Evolutionary conservation across 371 early-diverging fungal species (phyloP).

Genomic region (Rhizomucor miehei): DNA sequence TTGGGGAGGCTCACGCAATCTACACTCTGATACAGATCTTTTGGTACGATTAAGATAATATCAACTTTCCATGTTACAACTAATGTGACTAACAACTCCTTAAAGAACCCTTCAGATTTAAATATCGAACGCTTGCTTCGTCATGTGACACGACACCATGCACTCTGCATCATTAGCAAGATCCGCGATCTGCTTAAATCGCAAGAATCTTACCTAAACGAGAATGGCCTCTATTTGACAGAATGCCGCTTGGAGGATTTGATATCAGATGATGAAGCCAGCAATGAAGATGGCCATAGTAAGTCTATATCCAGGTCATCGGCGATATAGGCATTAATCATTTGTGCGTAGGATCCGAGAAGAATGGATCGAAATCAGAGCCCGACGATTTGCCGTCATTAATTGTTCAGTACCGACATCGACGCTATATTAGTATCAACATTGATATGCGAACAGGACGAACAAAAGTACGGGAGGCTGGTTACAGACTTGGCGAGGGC

Average conservation of each 20-base stretch:
- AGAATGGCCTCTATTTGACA: conserved; percentile 29
- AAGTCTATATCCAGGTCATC: too few species aligned
- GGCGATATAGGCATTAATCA: too few species aligned
- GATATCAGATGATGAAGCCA: background rate
- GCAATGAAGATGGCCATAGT: too few species aligned
- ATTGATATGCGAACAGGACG: conserved; percentile 55
- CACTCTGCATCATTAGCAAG: conserved; percentile 47
- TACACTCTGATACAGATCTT: conserved; percentile 30
- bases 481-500: conserved; percentile 46
- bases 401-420: conserved; percentile 49
- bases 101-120: conserved; percentile 46
- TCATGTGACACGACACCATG: conserved; percentile 48
- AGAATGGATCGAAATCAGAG: too few species aligned
- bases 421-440: conserved; percentile 52
- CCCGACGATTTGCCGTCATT: conserved; percentile 23
- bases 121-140: conserved; percentile 48
- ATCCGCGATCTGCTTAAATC: conserved; percentile 37
- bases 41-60: conserved; percentile 32
- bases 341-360: too few species aligned
- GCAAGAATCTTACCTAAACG: conserved; percentile 29
- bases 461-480: conserved; percentile 50
- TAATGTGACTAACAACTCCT: background rate
- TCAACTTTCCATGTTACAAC: background rate
- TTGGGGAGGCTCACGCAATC: conserved; percentile 33
- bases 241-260: conserved; percentile 14